phyloP scores from a whole-genome alignment of 2,329 filamentous ascomycete genomes.

The Teratosphaeria destructans region DNA sequence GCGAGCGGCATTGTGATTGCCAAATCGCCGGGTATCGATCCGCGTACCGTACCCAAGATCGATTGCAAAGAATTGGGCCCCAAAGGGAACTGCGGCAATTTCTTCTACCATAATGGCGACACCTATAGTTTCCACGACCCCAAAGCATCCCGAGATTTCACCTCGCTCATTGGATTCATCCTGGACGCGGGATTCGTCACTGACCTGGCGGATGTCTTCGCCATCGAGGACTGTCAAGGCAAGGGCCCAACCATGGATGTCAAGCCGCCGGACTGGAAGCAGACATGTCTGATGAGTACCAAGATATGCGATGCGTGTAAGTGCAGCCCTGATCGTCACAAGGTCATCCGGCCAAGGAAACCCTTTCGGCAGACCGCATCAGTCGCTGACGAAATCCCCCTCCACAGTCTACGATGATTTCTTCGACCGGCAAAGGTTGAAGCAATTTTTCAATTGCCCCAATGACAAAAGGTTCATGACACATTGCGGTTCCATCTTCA shows the following conservation, averaged over 20 bases:
- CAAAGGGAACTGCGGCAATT: not conserved
- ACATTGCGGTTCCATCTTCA: too few relatives aligned
- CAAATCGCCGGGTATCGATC: not conserved
- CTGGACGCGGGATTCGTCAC: not conserved
- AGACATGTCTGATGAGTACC: too few relatives aligned
- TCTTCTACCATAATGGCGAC: not conserved
- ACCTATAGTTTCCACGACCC: not conserved
- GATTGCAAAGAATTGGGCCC: not conserved
- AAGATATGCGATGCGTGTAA: too few relatives aligned
- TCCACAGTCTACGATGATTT: too few relatives aligned
- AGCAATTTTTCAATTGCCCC: too few relatives aligned
- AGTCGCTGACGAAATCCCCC: too few relatives aligned
- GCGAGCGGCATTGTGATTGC: not conserved
- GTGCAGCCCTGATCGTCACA: too few relatives aligned
- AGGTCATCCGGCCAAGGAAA: too few relatives aligned
- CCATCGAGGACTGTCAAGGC: not conserved
- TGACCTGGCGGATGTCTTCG: not conserved
- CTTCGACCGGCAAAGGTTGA: too few relatives aligned
- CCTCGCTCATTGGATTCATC: not conserved
- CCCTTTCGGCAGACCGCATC: too few relatives aligned
- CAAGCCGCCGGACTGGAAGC: too few relatives aligned
- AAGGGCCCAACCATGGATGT: not conserved
- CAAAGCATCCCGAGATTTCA: not conserved
- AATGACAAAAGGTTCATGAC: too few relatives aligned
- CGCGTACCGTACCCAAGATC: not conserved